These are phyloP conservation scores for Chlorella sorokiniana DNA, from an alignment of 139 green algal genomes.

Conservation along the genomic window DNA sequence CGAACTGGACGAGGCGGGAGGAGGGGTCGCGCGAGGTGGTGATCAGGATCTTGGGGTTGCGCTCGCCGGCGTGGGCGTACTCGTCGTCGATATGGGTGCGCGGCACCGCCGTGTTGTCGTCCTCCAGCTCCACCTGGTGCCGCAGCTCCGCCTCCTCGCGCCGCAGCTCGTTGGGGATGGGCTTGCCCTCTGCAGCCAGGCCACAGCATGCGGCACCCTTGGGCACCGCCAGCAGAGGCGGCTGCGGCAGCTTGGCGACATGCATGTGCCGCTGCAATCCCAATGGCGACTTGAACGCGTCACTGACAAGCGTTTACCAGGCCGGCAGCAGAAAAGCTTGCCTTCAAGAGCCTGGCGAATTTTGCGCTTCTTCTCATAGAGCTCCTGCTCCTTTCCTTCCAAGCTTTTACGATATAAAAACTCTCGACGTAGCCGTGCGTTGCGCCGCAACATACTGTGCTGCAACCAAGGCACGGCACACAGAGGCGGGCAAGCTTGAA, in stretches of 20 bases:
- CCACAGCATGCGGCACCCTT: background rate
- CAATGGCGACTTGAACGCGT: no score
- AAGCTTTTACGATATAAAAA: constrained; percentile 97
- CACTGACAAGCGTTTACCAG: background rate
- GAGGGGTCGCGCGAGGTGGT: constrained; percentile 95
- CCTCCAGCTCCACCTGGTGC: constrained; percentile 89
- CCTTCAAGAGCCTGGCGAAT: constrained; percentile 87
- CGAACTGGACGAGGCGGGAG: constrained; percentile 90
- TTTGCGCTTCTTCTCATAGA: constrained; percentile 95
- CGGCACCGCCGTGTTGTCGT: constrained; percentile 93
- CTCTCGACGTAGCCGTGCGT: constrained; percentile 88
- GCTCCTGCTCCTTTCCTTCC: constrained; percentile 90
- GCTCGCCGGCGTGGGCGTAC: constrained; percentile 88
- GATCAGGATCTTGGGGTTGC: constrained; percentile 92
- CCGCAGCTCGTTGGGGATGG: constrained; percentile 93
- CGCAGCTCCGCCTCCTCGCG: constrained; percentile 79
- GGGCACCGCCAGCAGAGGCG: background rate
- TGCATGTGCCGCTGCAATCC: constrained; percentile 4
- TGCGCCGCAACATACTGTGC: constrained; percentile 81
- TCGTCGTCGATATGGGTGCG: constrained; percentile 95
- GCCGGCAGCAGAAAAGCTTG: constrained; percentile 26
- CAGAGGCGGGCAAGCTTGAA: no score
- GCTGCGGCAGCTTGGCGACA: background rate
- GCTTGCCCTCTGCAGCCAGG: constrained; percentile 90
- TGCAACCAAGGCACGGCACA: no score